These are phyloP conservation scores for Trypanosoma lewisi DNA, from an alignment of 208 protist genomes.

Conservation along the genomic window DNA sequence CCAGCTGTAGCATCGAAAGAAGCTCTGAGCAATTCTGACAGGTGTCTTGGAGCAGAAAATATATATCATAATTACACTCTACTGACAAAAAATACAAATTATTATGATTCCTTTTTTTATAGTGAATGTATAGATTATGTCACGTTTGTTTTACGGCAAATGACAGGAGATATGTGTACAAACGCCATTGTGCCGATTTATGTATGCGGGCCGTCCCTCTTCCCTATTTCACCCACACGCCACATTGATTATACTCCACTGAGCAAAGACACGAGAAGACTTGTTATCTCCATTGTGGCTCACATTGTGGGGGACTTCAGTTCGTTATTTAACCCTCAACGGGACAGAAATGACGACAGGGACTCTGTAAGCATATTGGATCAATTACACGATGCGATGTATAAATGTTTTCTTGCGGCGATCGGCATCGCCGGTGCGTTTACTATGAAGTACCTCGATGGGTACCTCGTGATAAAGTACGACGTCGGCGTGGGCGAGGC, in stretches of 20 bases:
- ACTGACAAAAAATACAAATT: conserved; percentile 6
- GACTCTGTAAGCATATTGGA: not conserved
- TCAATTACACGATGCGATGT: conserved; percentile 4
- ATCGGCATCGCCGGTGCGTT: conserved; percentile 25
- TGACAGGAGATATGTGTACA: conserved; percentile 5
- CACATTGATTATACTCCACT: conserved; percentile 21
- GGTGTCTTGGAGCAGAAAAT: conserved; percentile 7
- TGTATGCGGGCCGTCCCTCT: conserved; percentile 15
- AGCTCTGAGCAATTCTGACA: too few species aligned
- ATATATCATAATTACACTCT: conserved; percentile 16
- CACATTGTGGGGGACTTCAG: conserved; percentile 19
- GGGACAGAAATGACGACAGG: not conserved
- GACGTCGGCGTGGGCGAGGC: conserved; percentile 24
- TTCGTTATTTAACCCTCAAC: not conserved
- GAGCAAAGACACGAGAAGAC: conserved; percentile 8
- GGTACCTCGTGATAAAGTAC: conserved; percentile 14
- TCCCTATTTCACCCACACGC: not conserved
- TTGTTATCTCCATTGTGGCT: conserved; percentile 23
- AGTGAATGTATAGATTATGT: conserved; percentile 27
- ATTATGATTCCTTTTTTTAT: conserved; percentile 27
- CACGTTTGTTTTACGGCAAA: conserved; percentile 5
- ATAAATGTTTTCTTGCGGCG: conserved; percentile 14
- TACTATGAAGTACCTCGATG: not conserved
- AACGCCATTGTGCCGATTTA: conserved; percentile 19
- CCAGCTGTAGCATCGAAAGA: too few species aligned